These are phyloP conservation scores for Aaosphaeria arxii DNA, from an alignment of 2,329 filamentous ascomycete species.

Conservation along the genomic window DNA sequence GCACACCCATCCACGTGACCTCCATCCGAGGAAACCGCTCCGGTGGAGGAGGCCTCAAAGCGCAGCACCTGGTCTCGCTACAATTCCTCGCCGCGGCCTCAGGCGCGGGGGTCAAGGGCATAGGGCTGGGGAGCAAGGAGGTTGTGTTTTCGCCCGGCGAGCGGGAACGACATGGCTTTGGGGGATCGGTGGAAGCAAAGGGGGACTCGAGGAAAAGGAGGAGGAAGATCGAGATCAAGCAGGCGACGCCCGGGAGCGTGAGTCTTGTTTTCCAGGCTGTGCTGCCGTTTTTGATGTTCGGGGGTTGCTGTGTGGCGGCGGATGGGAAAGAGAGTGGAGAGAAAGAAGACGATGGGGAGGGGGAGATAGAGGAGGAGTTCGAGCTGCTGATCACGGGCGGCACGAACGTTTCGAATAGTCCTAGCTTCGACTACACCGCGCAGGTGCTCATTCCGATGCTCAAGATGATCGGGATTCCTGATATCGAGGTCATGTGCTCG, in stretches of 20 bases:
- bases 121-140: conserved; percentile 41
- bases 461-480: conserved; percentile 48
- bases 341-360: background rate
- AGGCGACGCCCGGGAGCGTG: conserved; percentile 49
- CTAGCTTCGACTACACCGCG: conserved; percentile 55
- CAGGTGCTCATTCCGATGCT: conserved; percentile 57
- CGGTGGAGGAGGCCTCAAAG: conserved; percentile 54
- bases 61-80: conserved; percentile 56
- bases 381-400: conserved; percentile 53
- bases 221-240: conserved; percentile 21
- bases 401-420: conserved; percentile 56
- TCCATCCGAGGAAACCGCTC: conserved; percentile 54
- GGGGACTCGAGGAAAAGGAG: background rate
- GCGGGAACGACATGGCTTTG: background rate
- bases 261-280: conserved; percentile 59
- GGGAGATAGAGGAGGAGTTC: conserved; percentile 8
- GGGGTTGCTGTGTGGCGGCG: background rate
- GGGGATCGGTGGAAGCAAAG: background rate
- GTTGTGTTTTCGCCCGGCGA: conserved; percentile 33
- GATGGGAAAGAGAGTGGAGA: no score
- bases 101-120: conserved; percentile 42
- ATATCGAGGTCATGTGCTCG: conserved; percentile 41
- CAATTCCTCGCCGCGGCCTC: conserved; percentile 52
- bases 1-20: conserved; percentile 48
- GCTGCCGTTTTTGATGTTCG: conserved; percentile 56